Base-by-base conservation (phyloP, 139 green algal species). In the Pleodorina starrii region DNA sequence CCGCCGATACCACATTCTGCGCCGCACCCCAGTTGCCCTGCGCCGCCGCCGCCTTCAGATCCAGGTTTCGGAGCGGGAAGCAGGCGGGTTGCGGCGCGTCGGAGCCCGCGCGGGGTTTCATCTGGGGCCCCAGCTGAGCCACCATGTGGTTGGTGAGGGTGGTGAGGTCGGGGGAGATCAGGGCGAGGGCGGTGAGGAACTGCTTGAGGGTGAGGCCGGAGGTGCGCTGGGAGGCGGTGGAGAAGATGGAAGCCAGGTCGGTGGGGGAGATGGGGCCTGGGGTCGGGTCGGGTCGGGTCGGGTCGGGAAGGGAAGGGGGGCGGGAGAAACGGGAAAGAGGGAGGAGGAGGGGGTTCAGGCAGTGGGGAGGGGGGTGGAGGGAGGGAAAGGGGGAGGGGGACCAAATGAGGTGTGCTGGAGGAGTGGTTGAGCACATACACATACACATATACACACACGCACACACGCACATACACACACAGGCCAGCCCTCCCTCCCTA, bases 121-220 rank as follows among this genome's bases (percentile, higher is more conserved):
- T 60, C 69, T 82, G 69, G 0, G 83, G 68, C 38, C 83, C 83
- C 46, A 88, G 68, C 84, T 81, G 69, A 48, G 84, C 48, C 36
- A 89, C 84, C 50, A 89, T 83, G 68, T 89, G 84, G 50, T 81
- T 82, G 69, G 6, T 43, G 12, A 89, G 68, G 32, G 69, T 81
- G 46, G 68, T 89, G 23, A 89, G 48, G 84, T 89, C 84, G 84
- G 69, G 68, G 7, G 84, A 83, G 32, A 89, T 82, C 48, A 89
- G 54, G 69, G 84, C 84, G 11, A 89, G 84, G 19, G 69, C 84
- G 35, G 69, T 89, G 25, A 89, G 68, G 69, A 83, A 89, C 69
- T 89, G 84, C 68, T 89, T 89, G 27, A 89, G 36, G 35, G 84
- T 82, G 36, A 89, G 84, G 69, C 69, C 84, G 68, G 10, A 42